A percentile compares a stretch with the other conserved stretches of the same genome.
These are phyloP conservation scores for Hansenula sp. DNA, from an alignment of 1,139 yeast genomes.

Conservation along the genomic window DNA sequence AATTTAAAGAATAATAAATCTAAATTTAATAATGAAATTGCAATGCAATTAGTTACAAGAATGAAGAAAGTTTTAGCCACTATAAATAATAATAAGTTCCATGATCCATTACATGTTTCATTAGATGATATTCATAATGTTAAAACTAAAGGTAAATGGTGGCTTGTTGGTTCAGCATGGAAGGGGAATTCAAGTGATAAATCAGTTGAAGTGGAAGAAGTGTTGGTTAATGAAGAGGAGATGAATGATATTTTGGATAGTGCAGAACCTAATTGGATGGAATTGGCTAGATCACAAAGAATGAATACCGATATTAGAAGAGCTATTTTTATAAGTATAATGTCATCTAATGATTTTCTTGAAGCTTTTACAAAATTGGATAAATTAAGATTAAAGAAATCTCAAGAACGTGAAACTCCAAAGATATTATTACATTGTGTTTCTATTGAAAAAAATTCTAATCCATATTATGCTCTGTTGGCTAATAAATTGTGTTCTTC, in stretches of 20 bases:
- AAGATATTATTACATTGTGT: conserved; percentile 82
- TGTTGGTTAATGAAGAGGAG: conserved; percentile 21
- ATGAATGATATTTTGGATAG: conserved; percentile 22
- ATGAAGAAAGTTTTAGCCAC: conserved; percentile 63
- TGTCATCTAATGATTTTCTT: conserved; percentile 90
- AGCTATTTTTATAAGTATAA: conserved; percentile 86
- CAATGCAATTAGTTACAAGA: conserved; percentile 47
- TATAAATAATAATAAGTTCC: conserved; percentile 38
- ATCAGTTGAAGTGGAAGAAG: conserved; percentile 14
- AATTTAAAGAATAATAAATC: conserved; percentile 82
- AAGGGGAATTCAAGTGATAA: conserved; percentile 47
- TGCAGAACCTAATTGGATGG: conserved; percentile 76
- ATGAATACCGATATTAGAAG: conserved; percentile 96
- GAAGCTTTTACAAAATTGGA: conserved; percentile 84
- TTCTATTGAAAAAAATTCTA: conserved; percentile 75
- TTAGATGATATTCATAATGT: conserved; percentile 76
- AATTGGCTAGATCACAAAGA: conserved; percentile 76
- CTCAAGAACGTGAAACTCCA: conserved; percentile 89
- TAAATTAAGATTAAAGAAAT: conserved; percentile 68
- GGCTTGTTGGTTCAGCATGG: conserved; percentile 99
- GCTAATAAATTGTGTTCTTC: conserved; percentile 76
- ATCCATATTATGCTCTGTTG: conserved; percentile 84
- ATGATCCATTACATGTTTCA: conserved; percentile 82
- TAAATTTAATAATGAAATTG: conserved; percentile 38
- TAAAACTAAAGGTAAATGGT: conserved; percentile 90